These are phyloP conservation scores for Neurospora sp. DNA, from an alignment of 495 filamentous ascomycete genomes.

Conservation along the genomic window DNA sequence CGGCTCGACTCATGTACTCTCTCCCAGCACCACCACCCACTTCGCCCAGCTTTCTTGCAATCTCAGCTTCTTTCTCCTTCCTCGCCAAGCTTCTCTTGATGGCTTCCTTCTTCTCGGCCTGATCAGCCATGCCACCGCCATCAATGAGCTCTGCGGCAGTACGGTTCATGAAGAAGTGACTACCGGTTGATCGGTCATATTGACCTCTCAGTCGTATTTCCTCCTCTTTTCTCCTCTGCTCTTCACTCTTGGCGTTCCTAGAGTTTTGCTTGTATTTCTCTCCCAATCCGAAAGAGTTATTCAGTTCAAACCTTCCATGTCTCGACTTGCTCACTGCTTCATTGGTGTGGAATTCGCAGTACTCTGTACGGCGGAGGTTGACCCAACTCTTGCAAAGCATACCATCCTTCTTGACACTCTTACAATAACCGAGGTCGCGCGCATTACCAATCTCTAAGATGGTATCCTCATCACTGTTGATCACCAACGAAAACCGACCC, in stretches of 20 bases:
- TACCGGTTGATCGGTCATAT: conserved; percentile 51
- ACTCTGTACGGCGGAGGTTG: conserved; percentile 75
- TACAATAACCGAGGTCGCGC: conserved; percentile 84
- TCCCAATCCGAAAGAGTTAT: conserved; percentile 46
- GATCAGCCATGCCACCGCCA: conserved; percentile 45
- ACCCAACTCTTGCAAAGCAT: conserved; percentile 74
- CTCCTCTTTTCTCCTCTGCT: conserved; percentile 17
- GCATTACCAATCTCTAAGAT: conserved; percentile 82
- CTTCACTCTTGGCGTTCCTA: conserved; percentile 7
- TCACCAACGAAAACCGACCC: conserved; percentile 69
- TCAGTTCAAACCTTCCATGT: conserved; percentile 64
- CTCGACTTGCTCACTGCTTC: conserved; percentile 61
- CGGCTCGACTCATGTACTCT: conserved; percentile 56
- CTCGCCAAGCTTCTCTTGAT: conserved; percentile 58
- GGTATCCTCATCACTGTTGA: conserved; percentile 76
- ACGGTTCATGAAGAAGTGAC: conserved; percentile 46
- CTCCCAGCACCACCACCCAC: conserved; percentile 58
- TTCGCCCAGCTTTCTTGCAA: conserved; percentile 56
- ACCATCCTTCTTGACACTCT: conserved; percentile 73
- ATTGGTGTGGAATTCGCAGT: conserved; percentile 89
- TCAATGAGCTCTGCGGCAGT: conserved; percentile 56
- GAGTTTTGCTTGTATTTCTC: conserved; percentile 30
- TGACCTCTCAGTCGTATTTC: conserved; percentile 7
- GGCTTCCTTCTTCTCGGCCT: conserved; percentile 51
- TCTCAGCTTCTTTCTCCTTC: conserved; percentile 70